Evolutionary conservation across 495 filamentous ascomycete genomes (phyloP).

Genomic region (Penicillium silybi): DNA sequence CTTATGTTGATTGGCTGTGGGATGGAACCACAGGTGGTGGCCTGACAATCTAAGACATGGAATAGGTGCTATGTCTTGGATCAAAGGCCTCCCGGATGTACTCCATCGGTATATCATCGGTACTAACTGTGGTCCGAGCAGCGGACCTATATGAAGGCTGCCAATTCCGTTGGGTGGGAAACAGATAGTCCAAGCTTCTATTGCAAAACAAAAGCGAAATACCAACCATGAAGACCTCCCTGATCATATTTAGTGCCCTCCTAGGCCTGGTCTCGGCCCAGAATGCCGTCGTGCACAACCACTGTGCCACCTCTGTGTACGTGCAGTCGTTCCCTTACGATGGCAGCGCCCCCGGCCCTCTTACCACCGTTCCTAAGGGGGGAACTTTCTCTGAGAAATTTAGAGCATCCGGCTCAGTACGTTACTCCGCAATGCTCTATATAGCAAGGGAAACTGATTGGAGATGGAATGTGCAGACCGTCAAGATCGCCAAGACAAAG

Average conservation of each 20-base stretch:
- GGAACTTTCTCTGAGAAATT: constrained; percentile 26
- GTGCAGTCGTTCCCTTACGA: constrained; percentile 30
- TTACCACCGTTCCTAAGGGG: constrained; percentile 24
- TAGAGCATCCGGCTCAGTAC: constrained; percentile 23
- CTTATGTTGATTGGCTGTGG: constrained; percentile 14
- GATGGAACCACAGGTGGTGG: constrained; percentile 1
- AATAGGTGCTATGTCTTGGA: constrained; percentile 17
- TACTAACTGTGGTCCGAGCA: constrained; percentile 7
- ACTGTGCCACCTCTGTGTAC: constrained; percentile 24
- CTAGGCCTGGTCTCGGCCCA: constrained; percentile 25
- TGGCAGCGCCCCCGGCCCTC: constrained; percentile 26
- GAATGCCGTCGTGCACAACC: constrained; percentile 25
- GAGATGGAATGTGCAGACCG: constrained; percentile 19
- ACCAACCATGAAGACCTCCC: constrained; percentile 22
- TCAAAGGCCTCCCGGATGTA: constrained; percentile 9
- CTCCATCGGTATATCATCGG: constrained; percentile 9
- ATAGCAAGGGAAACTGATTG: constrained; percentile 11
- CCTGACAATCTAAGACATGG: constrained; percentile 18
- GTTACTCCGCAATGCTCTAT: constrained; percentile 9
- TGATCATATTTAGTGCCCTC: constrained; percentile 19
- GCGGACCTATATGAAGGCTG: constrained; percentile 22
- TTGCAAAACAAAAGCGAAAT: constrained; percentile 9
- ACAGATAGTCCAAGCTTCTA: constrained; percentile 9
- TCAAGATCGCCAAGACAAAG: constrained; percentile 29
- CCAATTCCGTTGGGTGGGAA: constrained; percentile 10